Evolutionary conservation across 2,329 filamentous ascomycete species (phyloP).

Genomic region (Aurifilum marmelostoma): DNA sequence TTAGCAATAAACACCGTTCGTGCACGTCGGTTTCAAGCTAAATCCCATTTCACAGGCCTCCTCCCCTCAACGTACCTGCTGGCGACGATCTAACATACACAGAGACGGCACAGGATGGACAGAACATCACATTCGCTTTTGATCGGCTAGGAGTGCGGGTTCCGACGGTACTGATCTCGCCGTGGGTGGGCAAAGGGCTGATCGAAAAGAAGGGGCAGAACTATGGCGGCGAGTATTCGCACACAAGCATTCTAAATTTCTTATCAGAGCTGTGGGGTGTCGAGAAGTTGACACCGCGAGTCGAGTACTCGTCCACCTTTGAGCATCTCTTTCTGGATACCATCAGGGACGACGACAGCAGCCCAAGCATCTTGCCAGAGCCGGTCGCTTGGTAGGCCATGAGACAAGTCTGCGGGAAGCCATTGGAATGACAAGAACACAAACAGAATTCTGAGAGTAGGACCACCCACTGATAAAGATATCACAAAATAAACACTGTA

Average conservation of each 20-base stretch:
- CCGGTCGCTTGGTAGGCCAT: constrained; percentile 18
- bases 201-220: constrained; percentile 44
- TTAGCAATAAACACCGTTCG: background rate
- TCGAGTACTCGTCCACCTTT: constrained; percentile 27
- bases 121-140: constrained; percentile 43
- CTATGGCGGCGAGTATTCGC: constrained; percentile 43
- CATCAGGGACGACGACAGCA: constrained; percentile 19
- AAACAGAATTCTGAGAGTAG: background rate
- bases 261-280: constrained; percentile 43
- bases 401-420: no score
- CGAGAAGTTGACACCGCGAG: constrained; percentile 27
- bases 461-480: no score
- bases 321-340: constrained; percentile 25
- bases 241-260: constrained; percentile 45
- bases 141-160: constrained; percentile 47
- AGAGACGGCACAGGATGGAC: constrained; percentile 40
- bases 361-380: constrained; percentile 17
- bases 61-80: constrained; percentile 43
- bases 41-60: constrained; percentile 30
- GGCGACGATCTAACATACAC: constrained; percentile 44
- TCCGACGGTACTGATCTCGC: constrained; percentile 47
- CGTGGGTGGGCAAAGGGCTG: constrained; percentile 46
- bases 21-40: background rate
- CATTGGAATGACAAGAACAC: no score
- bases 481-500: no score